Conservation (phyloP, 805 yeast species). For the Vanderwaltozyma verrucispora region DNA sequence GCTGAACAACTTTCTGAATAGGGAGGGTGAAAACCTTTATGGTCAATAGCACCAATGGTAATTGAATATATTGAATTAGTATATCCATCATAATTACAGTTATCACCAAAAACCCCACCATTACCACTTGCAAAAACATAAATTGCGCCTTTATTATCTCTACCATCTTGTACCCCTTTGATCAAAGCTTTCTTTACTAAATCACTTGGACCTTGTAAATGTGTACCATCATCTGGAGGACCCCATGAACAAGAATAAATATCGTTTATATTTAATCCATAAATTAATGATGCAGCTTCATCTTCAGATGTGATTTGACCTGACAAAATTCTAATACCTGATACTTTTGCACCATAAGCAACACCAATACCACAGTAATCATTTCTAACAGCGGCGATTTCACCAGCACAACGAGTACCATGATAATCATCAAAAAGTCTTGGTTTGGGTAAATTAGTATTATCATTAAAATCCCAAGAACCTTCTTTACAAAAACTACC, state of each 20-base stretch:
- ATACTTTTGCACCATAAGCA: conserved; percentile 76
- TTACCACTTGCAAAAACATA: conserved; percentile 96
- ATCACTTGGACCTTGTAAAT: conserved; percentile 76
- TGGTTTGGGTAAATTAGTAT: conserved; percentile 69
- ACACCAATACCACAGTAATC: conserved; percentile 93
- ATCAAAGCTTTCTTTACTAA: conserved; percentile 72
- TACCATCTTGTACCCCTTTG: conserved; percentile 77
- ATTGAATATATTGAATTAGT: conserved; percentile 92
- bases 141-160: conserved; percentile 70
- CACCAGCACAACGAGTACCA: conserved; percentile 98
- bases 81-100: conserved; percentile 95
- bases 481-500: conserved; percentile 66
- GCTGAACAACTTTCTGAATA: conserved; percentile 94
- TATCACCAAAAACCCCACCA: conserved; percentile 75
- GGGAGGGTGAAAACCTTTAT: conserved; percentile 73
- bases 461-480: conserved; percentile 88
- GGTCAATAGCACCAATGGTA: conserved; percentile 90
- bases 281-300: conserved; percentile 82
- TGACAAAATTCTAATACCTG: conserved; percentile 84
- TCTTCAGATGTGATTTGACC: conserved; percentile 74
- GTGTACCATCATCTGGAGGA: conserved; percentile 83
- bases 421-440: conserved; percentile 74
- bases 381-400: conserved; percentile 77
- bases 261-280: conserved; percentile 74
- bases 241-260: conserved; percentile 99